Percentiles rank a stretch among this genome's conserved stretches.
These are phyloP conservation scores for Aspergillus tanneri DNA, from an alignment of 2,329 filamentous ascomycete species.

Conservation along the genomic window DNA sequence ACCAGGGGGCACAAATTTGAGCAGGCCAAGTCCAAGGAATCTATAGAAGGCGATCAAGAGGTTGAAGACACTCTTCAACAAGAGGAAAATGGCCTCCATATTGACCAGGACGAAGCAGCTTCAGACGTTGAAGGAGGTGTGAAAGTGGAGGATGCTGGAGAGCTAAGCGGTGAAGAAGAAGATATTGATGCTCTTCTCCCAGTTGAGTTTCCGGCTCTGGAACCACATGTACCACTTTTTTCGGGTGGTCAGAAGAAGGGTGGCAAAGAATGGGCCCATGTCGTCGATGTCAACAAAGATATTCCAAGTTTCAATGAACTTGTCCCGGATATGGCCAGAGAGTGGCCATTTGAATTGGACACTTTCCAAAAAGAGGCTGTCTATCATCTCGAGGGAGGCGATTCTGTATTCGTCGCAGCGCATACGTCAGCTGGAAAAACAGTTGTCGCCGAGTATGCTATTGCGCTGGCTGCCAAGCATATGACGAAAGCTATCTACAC, in stretches of 20 bases:
- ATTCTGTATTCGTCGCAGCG: constrained; percentile 96
- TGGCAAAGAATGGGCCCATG: constrained; percentile 92
- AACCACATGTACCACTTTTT: constrained; percentile 75
- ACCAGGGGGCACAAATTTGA: constrained; percentile 71
- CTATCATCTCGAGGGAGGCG: constrained; percentile 92
- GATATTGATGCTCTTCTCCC: constrained; percentile 85
- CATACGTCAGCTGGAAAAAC: constrained; percentile 98
- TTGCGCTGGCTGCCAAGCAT: constrained; percentile 91
- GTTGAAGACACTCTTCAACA: constrained; percentile 63
- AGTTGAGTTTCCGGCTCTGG: constrained; percentile 87
- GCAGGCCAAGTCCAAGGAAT: constrained; percentile 57
- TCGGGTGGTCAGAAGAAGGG: constrained; percentile 69
- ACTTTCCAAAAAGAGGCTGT: constrained; percentile 98
- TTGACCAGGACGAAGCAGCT: constrained; percentile 53
- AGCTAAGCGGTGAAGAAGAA: constrained; percentile 42
- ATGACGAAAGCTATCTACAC: constrained; percentile 99
- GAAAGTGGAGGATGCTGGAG: constrained; percentile 28
- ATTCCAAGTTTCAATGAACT: constrained; percentile 93
- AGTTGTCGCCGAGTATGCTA: constrained; percentile 96
- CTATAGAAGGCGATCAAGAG: constrained; percentile 65
- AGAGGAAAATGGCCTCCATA: constrained; percentile 43
- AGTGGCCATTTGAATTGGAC: constrained; percentile 96
- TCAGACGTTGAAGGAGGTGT: constrained; percentile 34
- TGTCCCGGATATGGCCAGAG: constrained; percentile 91
- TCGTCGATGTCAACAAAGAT: constrained; percentile 91